phyloP scores from a whole-genome alignment of 169 alveolate genomes.

The Nephromyces sp. region DNA sequence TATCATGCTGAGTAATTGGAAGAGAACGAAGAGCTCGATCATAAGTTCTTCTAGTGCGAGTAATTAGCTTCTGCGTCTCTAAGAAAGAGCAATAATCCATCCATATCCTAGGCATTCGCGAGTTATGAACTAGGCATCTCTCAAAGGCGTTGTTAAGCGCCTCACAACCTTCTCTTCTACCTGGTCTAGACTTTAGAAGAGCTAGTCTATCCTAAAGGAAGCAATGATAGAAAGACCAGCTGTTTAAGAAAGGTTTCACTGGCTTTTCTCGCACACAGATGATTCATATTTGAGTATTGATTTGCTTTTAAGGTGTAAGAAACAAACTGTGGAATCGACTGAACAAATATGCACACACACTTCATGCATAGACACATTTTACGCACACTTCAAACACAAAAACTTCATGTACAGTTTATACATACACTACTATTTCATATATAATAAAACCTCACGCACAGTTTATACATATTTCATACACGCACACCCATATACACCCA shows the following conservation, averaged over 20 bases:
- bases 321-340: too few relatives aligned
- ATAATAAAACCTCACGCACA: too few relatives aligned
- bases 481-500: too few relatives aligned
- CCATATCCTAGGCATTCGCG: constrained; percentile 35
- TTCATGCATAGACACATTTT: too few relatives aligned
- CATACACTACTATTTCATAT: too few relatives aligned
- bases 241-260: too few relatives aligned
- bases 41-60: constrained; percentile 17
- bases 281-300: neutral
- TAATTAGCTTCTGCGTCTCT: constrained; percentile 9
- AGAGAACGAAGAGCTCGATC: constrained; percentile 26
- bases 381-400: too few relatives aligned
- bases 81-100: constrained; percentile 6
- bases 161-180: neutral
- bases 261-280: neutral
- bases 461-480: too few relatives aligned
- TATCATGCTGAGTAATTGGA: constrained; percentile 31
- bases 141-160: constrained; percentile 16
- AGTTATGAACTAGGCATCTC: constrained; percentile 17
- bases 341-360: too few relatives aligned
- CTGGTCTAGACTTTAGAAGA: neutral
- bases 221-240: too few relatives aligned
- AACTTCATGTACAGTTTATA: too few relatives aligned
- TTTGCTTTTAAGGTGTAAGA: neutral
- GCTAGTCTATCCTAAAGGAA: too few relatives aligned